Evolutionary conservation across 192 early-diverging fungal genomes (phyloP), one percentile per base, ranked within the genome.

Genomic region (Rhizoclosmatium globosum): DNA sequence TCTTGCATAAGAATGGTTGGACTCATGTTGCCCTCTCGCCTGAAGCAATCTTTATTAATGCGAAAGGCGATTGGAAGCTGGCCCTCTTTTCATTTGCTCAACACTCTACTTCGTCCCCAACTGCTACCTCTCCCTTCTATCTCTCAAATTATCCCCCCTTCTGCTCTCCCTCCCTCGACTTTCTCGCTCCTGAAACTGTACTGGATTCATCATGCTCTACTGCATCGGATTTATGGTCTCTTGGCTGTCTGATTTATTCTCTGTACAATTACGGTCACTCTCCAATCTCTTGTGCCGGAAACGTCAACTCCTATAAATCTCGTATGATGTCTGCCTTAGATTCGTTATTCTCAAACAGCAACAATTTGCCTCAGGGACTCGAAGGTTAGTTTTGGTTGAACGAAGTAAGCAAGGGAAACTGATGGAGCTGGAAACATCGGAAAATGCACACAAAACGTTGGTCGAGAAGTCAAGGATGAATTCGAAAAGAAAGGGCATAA

Each of bases 21-120:
- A 91, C 93, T 67, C 95, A 96, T 71, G 88, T 89, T 4, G 92
- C 92, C 71, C 67, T 96, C 31, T 88, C 85, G 39, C 94, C 95
- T 1, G 87, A 90, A 19, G 87, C 92, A 47, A 86, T 96, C 11
- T 91, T 92, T 86, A 86, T 96, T 58, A 93, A 93, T 73, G 83
- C 87, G n/a, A 92, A 73, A 58, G 89, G 89, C 64, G 72, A 67
- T 39, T 79, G 68, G 71, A 86, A 65, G 71, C 43, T 81, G 9
- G 43, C 74, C 42, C 62, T 46, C 21, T 81, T 81, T 47, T 41
- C 47, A 3, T 81, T 81, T 47, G 46, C 69, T 23, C 66, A 68
- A 21, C 31, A 4, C n/a, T 44, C 38, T 46, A 15, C 19, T 19
- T 19, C 9, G 11, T 19, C 71, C 2, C 11, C 60, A 7, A 9